Base-by-base conservation (phyloP, 768 basidiomycete species). In the Phallus indusiatus region DNA sequence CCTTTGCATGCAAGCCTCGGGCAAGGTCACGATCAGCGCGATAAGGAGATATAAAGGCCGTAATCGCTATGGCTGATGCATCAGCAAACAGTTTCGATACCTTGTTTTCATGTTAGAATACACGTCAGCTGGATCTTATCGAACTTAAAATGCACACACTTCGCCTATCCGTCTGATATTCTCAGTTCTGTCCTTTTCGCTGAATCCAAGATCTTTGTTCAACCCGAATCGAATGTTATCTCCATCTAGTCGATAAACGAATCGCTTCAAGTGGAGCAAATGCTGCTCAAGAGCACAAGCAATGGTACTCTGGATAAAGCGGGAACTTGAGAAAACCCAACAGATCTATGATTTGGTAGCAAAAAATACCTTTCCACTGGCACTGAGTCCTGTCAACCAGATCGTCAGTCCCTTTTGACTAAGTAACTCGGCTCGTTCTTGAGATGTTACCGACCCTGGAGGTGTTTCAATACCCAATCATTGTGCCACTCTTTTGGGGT, bases 11-110 rank as follows among this genome's bases (percentile, higher is more conserved):
- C 28, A 98, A 78, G 60, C 84, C 76, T 48, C 96, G 84, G 20
- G 90, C 96, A 51, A 86, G 70, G 12, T 81, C 78, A 35, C 96
- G 84, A 76, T 99, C 95, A 14, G 83, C 80, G 53, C 82, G 78
- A 73, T 98, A 97, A n/a, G 96, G 96, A 1, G 96, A 98, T 72
- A 99, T 99, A 75, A 99, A 99, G 12, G 96, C 94, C 17, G 96
- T 95, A 69, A 97, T 78, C 17, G 89, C 78, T 64, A 96, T 79
- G 65, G 87, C 89, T 34, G 82, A 86, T 2, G 94, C 81, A 67
- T 94, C 90, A 18, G 94, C 84, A 71, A 99, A 96, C 47, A 98
- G 78, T 70, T 92, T 94, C 50, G 96, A 86, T 53, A 99, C 94
- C 93, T 28, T 28, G 28, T 95, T n/a, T n/a, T 66, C n/a, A 53